A percentile compares a stretch with the other conserved stretches of the same genome.
These are phyloP conservation scores for Paradendryphiella salina DNA, from an alignment of 2,329 filamentous ascomycete species.

Conservation along the genomic window DNA sequence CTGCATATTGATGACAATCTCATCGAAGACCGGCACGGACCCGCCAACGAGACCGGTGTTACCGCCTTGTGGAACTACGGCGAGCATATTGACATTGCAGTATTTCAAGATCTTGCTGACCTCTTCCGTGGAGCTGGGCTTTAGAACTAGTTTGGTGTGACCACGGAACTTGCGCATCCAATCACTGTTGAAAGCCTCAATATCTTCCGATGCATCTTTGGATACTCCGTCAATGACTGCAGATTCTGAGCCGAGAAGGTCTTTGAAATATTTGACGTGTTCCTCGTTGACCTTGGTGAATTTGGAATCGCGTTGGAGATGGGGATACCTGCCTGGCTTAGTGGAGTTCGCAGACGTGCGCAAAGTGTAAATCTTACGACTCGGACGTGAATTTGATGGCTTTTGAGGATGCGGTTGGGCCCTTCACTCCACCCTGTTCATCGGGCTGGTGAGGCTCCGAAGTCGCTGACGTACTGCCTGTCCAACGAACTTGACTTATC, in stretches of 20 bases:
- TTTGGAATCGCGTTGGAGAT: conserved; percentile 75
- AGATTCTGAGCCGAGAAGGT: conserved; percentile 75
- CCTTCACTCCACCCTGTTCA: conserved; percentile 41
- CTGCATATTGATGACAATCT: conserved; percentile 89
- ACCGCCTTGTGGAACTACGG: conserved; percentile 94
- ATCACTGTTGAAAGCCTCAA: conserved; percentile 92
- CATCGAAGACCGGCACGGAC: conserved; percentile 95
- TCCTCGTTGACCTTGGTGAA: conserved; percentile 74
- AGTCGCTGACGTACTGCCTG: conserved; percentile 44
- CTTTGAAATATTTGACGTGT: conserved; percentile 81
- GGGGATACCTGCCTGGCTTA: conserved; percentile 62
- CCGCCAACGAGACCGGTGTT: conserved; percentile 96
- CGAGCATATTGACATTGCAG: conserved; percentile 90
- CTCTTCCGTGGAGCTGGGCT: conserved; percentile 80
- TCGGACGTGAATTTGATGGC: conserved; percentile 78
- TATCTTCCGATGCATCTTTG: conserved; percentile 72
- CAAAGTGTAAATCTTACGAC: conserved; percentile 53
- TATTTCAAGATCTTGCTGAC: conserved; percentile 90
- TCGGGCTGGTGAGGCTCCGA: conserved; percentile 49
- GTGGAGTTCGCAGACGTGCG: neutral
- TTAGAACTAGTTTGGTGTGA: conserved; percentile 83
- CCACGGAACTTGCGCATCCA: conserved; percentile 99
- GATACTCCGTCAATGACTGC: conserved; percentile 85
- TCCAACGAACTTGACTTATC: conserved; percentile 43
- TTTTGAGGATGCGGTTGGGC: conserved; percentile 45